These are phyloP conservation scores for Podila clonocystis DNA, from an alignment of 192 early-diverging fungal species.

Conservation along the genomic window DNA sequence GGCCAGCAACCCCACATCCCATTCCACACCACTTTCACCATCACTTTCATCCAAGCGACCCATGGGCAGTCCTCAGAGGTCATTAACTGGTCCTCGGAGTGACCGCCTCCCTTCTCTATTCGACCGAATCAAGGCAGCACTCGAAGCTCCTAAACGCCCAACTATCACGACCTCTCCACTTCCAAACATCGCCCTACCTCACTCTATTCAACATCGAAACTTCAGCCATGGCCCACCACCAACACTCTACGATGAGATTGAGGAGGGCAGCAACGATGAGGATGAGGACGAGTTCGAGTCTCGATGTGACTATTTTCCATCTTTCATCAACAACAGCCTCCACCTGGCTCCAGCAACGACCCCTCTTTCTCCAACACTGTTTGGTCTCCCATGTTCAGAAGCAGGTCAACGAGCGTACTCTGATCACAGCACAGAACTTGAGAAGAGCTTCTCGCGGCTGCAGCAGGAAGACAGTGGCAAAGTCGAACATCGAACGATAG, in stretches of 20 bases:
- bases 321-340: not conserved
- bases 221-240: not conserved
- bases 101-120: slow-evolving; percentile 28
- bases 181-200: not conserved
- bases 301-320: not conserved
- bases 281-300: not conserved
- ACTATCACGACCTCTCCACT: slow-evolving; percentile 19
- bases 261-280: not conserved
- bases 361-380: slow-evolving; percentile 7
- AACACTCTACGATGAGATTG: not conserved
- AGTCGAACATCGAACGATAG: slow-evolving; percentile 40
- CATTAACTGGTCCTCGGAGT: slow-evolving; percentile 36
- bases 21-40: not conserved
- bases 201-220: not conserved
- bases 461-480: slow-evolving; percentile 26
- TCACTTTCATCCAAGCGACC: not conserved
- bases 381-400: slow-evolving; percentile 29
- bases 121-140: slow-evolving; percentile 36
- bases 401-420: slow-evolving; percentile 32
- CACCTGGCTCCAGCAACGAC: not conserved
- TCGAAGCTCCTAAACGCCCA: slow-evolving; percentile 23
- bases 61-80: slow-evolving; percentile 10
- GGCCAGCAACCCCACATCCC: not conserved
- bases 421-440: slow-evolving; percentile 13
- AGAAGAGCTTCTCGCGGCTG: slow-evolving; percentile 18